Evolutionary conservation across 176 grass and related monocot genomes (phyloP).

Genomic region (Juncus inflexus): DNA sequence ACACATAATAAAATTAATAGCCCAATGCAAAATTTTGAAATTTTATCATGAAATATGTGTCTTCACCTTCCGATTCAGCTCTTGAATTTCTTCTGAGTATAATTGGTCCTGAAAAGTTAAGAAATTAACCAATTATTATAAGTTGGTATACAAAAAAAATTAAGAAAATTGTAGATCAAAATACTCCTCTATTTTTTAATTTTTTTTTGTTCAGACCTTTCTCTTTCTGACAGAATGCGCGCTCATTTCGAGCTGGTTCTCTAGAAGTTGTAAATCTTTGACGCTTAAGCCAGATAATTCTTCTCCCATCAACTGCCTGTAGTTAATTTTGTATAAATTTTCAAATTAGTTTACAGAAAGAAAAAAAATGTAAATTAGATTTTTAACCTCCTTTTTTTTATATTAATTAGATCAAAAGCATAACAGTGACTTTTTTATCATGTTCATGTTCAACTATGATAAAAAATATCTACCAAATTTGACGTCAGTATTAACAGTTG

Average conservation of each 20-base stretch:
- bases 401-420: too few species aligned
- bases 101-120: conserved; percentile 14
- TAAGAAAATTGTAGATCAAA: conserved; percentile 4
- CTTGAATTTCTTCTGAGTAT: conserved; percentile 18
- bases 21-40: not conserved
- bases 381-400: too few species aligned
- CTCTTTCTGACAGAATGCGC: conserved; percentile 42
- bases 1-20: not conserved
- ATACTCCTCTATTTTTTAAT: not conserved
- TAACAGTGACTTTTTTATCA: too few species aligned
- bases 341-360: not conserved
- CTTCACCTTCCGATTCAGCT: conserved; percentile 16
- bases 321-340: conserved; percentile 2
- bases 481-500: too few species aligned
- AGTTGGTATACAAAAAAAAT: not conserved
- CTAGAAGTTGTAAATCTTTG: conserved; percentile 50
- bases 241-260: conserved; percentile 55
- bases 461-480: too few species aligned
- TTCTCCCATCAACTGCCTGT: conserved; percentile 75
- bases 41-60: not conserved
- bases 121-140: conserved; percentile 6
- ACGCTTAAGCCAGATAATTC: conserved; percentile 55
- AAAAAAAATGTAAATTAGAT: too few species aligned
- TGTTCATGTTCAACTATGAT: too few species aligned
- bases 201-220: conserved; percentile 41